A percentile compares a stretch with the other conserved stretches of the same genome.
These are phyloP conservation scores for Amaranthus cruentus DNA, from an alignment of 148 eudicot species.

Conservation along the genomic window DNA sequence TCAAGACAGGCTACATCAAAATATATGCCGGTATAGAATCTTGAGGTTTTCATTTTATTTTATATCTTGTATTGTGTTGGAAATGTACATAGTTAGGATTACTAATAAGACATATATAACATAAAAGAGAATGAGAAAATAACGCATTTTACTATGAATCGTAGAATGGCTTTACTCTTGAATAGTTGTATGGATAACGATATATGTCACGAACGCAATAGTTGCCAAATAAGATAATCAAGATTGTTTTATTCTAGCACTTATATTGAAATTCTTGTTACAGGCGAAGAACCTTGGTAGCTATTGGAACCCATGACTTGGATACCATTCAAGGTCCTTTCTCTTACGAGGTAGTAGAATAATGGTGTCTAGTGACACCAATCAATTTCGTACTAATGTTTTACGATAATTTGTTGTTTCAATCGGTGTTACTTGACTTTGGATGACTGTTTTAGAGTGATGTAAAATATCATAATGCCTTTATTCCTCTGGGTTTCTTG, in stretches of 20 bases:
- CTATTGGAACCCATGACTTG: slow-evolving; percentile 98
- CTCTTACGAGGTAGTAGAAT: slow-evolving; percentile 72
- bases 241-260: neutral
- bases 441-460: neutral
- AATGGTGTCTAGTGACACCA: neutral
- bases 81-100: neutral
- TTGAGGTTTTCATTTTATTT: neutral
- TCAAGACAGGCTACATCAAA: slow-evolving; percentile 95
- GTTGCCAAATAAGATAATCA: neutral
- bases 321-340: slow-evolving; percentile 93
- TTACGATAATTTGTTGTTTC: neutral
- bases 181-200: neutral
- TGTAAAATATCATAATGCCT: neutral
- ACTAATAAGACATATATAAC: neutral
- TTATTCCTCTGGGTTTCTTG: neutral
- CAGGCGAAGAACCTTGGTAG: slow-evolving; percentile 96
- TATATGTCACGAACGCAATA: neutral
- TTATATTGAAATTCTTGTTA: slow-evolving; percentile 17
- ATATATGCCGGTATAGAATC: slow-evolving; percentile 79
- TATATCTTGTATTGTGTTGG: neutral
- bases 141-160: neutral
- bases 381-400: neutral
- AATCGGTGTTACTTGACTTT: neutral
- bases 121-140: neutral
- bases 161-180: neutral